Evolutionary conservation across 495 filamentous ascomycete genomes (phyloP), one percentile per base, ranked within the genome.

Genomic region (Friedmanniomyces endolithicus): DNA sequence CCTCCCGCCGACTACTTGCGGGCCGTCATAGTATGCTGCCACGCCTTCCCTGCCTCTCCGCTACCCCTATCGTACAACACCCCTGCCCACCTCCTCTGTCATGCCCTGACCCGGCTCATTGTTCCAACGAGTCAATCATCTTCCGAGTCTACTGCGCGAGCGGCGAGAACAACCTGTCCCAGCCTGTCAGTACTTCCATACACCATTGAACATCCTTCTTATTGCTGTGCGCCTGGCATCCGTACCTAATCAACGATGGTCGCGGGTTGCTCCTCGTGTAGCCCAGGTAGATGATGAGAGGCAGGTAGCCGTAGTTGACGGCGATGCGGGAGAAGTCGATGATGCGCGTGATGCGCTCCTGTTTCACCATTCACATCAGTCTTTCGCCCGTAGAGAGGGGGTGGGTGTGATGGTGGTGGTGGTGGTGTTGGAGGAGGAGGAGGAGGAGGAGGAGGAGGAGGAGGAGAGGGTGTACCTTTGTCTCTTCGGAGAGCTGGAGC

Each of bases 231-330:
- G 11, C 22, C 23, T 6, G 25, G 0, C 6, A 16, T 47, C 51
- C 58, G 49, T 40, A 96, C 90, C 88, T 83, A 74, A 98, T 94
- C 64, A 97, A 69, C n/a, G 87, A 83, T 17, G 92, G 92, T 67
- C 84, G 81, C 20, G 92, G 92, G 63, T 88, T 83, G 75, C 90
- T 96, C 66, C 85, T 82, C 41, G 90, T 90, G 74, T 95, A 98
- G 59, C 92, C 92, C 61, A 98, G 85, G 72, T 96, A 98, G 71
- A 98, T 76, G 68, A 98, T 94, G 71, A 98, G 72, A 67, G 92
- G 92, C 45, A 98, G 78, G 68, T 96, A 98, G 70, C 92, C 92
- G 75, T 97, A 98, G 75, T 98, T 92, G 67, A 98, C 85, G n/a
- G 87, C 88, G 60, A 97, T 81, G 56, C 90, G 81, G 51, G 88